Base-by-base conservation (phyloP, 306 rosid genomes). In the Canavalia ensiformis region DNA sequence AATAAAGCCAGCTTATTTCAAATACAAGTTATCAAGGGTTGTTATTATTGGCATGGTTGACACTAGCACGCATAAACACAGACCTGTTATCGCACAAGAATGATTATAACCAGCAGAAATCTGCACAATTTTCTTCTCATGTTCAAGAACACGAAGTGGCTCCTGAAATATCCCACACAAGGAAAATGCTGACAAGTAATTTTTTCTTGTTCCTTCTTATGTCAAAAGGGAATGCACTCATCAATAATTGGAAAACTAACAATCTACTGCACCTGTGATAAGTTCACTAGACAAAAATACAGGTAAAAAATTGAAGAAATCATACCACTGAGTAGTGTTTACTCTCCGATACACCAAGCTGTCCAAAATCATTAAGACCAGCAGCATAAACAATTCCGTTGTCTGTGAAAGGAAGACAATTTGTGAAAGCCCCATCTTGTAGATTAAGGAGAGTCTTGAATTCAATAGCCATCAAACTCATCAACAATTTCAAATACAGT, bases 291-390 rank as follows among this genome's bases (percentile, higher is more conserved):
- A 13, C 65, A 76, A 65, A 68, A 52, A 49, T 12, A 30, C 35
- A 82, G 50, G 59, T 39, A 29, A 63, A 33, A 79, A 39, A 59
- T 49, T 7, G 12, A 64, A 84, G 81, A 87, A 51, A 63, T 68
- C 91, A 75, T 87, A 94, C 98, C 68, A 82, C 31, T 11, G 87
- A 74, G 80, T 90, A 90, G 35, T 35, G 47, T 44, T 80, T 82
- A 75, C 84, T 88, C 80, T 85, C 85, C 8, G 93, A 85, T 54
- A 63, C 82, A 34, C 97, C 98, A 73, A 95, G 97, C 83, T 95
- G 97, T 49, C 97, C 97, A 7, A 85, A 92, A 90, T 95, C 94
- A 81, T 95, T 95, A 68, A 95, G 97, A 83, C 98, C 98, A 9
- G 97, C 81, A 35, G 97, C 92, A 81, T 84, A 95, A 81, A 95